Base-by-base conservation (phyloP, 768 basidiomycete genomes). In the Harrya chromipes region DNA sequence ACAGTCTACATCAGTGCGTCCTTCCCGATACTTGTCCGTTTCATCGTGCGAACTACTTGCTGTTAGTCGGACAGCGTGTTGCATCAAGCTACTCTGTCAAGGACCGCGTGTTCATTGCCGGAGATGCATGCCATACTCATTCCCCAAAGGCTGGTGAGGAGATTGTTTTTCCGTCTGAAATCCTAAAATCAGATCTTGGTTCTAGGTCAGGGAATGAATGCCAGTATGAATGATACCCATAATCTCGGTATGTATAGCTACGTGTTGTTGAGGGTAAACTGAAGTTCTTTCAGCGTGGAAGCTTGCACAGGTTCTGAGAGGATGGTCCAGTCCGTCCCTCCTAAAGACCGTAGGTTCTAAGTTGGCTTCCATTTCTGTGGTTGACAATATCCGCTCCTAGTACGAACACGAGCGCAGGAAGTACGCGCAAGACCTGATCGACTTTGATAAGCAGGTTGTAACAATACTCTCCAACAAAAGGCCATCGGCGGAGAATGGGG, bases 151-250 rank as follows among this genome's bases (percentile, higher is more conserved):
- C 80, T 52, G 80, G 83, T 80, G 39, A 37, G 70, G 41, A 6
- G 3, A 1, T 44, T 31, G 14, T 6, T n/a, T 9, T 36, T 19
- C 23, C 5, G 35, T 14, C 2, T 17, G 16, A 21, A 31, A 36
- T 26, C 35, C 19, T 13, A 14, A 4, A 27, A 39, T 31, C 20
- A 40, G 26, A 46, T 16, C 33, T 40, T 33, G 16, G 1, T n/a
- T 52, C 26, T 29, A 82, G 82, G 85, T 13, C 86, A 88, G 62
- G 86, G 84, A 11, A 83, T 86, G 85, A 86, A 87, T 56, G 85
- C 84, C 8, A 82, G 82, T 53, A 87, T 87, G 81, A 82, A 80
- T 42, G 87, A 88, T 59, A 76, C 82, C 16, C 85, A 85, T 53
- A 88, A 88, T 58, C 74, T 89, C 20, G 77, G 82, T 78, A 52